phyloP scores from a whole-genome alignment of 768 basidiomycete species.

The Agaricus blazei region DNA sequence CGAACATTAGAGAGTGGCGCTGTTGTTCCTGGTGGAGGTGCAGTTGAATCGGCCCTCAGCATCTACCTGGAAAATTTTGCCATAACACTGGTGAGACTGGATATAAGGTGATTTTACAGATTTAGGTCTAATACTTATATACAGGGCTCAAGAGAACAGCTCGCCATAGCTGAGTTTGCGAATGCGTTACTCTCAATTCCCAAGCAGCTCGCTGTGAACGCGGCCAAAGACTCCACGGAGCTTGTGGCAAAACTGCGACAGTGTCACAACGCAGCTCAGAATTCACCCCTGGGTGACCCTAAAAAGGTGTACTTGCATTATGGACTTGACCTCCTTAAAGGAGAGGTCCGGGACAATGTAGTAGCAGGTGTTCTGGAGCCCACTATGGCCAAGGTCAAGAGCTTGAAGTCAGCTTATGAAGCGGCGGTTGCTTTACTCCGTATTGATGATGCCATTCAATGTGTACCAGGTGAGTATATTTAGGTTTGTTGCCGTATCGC shows the following conservation, averaged over 20 bases:
- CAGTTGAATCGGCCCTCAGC: slow-evolving; percentile 93
- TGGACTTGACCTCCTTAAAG: slow-evolving; percentile 91
- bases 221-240: slow-evolving; percentile 97
- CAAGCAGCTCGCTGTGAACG: slow-evolving; percentile 95
- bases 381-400: slow-evolving; percentile 95
- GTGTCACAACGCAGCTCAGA: slow-evolving; percentile 96
- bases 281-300: slow-evolving; percentile 83
- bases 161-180: slow-evolving; percentile 99
- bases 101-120: not conserved
- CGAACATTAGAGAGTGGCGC: slow-evolving; percentile 93
- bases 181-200: slow-evolving; percentile 89
- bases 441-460: slow-evolving; percentile 95
- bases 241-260: slow-evolving; percentile 95
- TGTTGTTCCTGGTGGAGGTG: slow-evolving; percentile 96
- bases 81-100: slow-evolving; percentile 76
- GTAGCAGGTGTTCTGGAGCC: slow-evolving; percentile 92
- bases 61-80: slow-evolving; percentile 99
- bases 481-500: not conserved
- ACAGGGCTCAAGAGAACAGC: slow-evolving; percentile 95
- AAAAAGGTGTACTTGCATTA: slow-evolving; percentile 89
- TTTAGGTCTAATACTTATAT: not conserved
- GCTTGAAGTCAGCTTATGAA: slow-evolving; percentile 94
- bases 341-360: slow-evolving; percentile 93
- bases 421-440: slow-evolving; percentile 92
- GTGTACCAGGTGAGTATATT: slow-evolving; percentile 65